Evolutionary conservation across 306 rosid species (phyloP).

Genomic region (Fragaria ananassa): DNA sequence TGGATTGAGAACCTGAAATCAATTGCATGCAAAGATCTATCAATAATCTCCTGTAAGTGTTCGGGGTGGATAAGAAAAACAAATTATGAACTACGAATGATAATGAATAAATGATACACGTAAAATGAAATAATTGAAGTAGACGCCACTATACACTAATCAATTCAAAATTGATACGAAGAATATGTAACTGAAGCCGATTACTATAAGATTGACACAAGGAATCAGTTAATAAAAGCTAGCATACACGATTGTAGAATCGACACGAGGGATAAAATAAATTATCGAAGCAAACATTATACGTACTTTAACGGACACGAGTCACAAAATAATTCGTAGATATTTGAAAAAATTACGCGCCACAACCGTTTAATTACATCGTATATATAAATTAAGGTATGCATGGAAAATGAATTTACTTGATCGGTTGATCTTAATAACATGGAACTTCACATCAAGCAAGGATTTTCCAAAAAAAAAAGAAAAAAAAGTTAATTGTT

Average conservation of each 20-base stretch:
- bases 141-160: not conserved
- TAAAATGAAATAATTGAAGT: no score
- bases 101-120: no score
- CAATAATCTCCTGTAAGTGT: not conserved
- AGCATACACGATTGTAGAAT: not conserved
- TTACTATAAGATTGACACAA: not conserved
- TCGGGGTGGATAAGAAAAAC: no score
- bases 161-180: not conserved
- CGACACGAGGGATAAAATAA: not conserved
- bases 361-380: not conserved
- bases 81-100: not conserved
- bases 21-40: not conserved
- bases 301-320: not conserved
- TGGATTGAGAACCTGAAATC: constrained; percentile 21
- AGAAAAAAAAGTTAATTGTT: no score
- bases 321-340: not conserved
- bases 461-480: no score
- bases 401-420: no score
- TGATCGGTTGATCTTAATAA: no score
- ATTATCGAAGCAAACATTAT: not conserved
- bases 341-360: not conserved
- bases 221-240: not conserved
- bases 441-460: not conserved
- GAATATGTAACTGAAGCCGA: not conserved
- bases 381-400: no score